phyloP scores from a whole-genome alignment of 2,329 filamentous ascomycete species.

The Colletotrichum echinochloae region DNA sequence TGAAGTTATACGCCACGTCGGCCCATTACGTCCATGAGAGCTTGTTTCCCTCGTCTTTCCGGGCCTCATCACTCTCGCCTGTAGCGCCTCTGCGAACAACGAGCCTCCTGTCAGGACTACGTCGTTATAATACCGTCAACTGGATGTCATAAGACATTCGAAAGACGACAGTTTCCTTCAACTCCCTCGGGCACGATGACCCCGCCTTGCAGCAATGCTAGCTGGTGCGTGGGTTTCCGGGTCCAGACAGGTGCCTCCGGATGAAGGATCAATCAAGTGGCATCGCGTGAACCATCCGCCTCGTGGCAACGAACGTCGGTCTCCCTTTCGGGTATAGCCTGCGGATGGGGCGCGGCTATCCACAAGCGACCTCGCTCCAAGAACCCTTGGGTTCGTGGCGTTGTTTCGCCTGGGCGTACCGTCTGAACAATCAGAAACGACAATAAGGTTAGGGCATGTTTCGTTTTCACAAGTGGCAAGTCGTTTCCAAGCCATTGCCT shows the following conservation, averaged over 20 bases:
- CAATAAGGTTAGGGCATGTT: constrained; percentile 21
- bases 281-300: neutral
- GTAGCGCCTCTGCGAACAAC: neutral
- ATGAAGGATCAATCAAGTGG: neutral
- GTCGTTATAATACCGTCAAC: neutral
- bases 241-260: neutral
- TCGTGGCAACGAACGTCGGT: no score
- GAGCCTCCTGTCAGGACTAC: neutral
- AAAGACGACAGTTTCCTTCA: no score
- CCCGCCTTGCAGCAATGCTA: neutral
- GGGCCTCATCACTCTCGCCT: neutral
- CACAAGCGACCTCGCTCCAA: neutral
- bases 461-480: neutral
- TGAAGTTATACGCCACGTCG: neutral
- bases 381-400: neutral
- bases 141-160: neutral
- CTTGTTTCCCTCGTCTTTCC: neutral
- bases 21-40: neutral
- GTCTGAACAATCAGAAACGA: constrained; percentile 26
- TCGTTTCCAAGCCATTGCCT: neutral
- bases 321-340: neutral
- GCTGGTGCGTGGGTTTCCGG: neutral
- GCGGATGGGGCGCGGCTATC: neutral
- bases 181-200: neutral
- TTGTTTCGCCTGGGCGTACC: constrained; percentile 27